A percentile compares a stretch with the other conserved stretches of the same genome.
These are phyloP conservation scores for Paracamarosporium sp. DNA, from an alignment of 2,329 filamentous ascomycete genomes.

Conservation along the genomic window DNA sequence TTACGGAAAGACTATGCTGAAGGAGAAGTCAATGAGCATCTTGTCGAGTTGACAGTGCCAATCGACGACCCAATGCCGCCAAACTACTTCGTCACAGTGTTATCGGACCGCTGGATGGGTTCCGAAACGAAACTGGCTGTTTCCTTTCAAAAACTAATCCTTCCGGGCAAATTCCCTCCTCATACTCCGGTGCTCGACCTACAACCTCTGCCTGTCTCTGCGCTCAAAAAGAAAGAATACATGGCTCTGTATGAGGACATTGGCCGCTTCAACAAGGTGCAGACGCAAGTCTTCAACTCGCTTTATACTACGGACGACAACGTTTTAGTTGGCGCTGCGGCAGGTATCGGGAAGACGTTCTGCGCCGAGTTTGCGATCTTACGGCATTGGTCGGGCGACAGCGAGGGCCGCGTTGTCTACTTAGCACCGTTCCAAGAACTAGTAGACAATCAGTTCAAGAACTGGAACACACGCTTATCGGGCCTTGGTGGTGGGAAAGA, in stretches of 20 bases:
- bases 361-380: conserved; percentile 94
- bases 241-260: conserved; percentile 81
- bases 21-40: conserved; percentile 87
- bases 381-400: conserved; percentile 79
- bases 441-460: conserved; percentile 78
- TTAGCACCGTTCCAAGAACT: conserved; percentile 94
- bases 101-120: conserved; percentile 98
- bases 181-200: conserved; percentile 92
- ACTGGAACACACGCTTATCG: conserved; percentile 83
- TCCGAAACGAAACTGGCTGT: conserved; percentile 92
- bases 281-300: conserved; percentile 96
- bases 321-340: conserved; percentile 89
- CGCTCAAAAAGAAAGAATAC: conserved; percentile 85
- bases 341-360: conserved; percentile 94
- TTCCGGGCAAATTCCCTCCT: conserved; percentile 94
- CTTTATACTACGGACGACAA: conserved; percentile 91
- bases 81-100: conserved; percentile 95
- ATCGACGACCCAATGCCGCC: conserved; percentile 98
- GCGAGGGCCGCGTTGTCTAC: conserved; percentile 84
- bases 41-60: conserved; percentile 94
- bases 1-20: conserved; percentile 87
- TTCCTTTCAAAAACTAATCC: conserved; percentile 91
- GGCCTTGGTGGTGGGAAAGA: conserved; percentile 81
- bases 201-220: conserved; percentile 87
- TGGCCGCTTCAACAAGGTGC: conserved; percentile 93